Base-by-base conservation (phyloP, 441 rosid genomes). In the Jatropha podagrica region DNA sequence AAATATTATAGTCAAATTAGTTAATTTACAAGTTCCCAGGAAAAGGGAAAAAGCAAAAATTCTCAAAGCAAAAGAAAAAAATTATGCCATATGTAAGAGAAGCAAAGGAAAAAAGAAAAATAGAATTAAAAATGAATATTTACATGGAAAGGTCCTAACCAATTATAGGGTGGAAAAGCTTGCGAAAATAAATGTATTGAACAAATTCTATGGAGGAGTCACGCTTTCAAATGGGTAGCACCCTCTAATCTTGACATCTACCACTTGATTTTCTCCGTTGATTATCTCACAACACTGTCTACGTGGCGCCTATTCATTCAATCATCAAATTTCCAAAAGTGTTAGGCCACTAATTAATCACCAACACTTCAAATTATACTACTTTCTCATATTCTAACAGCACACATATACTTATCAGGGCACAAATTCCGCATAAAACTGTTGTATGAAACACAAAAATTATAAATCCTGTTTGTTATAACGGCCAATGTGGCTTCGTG, bases 261-360 rank as follows among this genome's bases (percentile, higher is more conserved):
- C 74, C 46, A 17, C 48, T 10, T 63, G 77, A 32, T 79, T 83
- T 60, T 77, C 65, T 23, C 67, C 54, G 55, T 84, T 80, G 80
- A 86, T 49, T 44, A 90, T 75, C 78, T 93, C 91, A 76, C 98
- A 91, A 66, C 92, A 91, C n/a, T 91, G 95, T 66, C 97, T 89
- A 5, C 93, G 86, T 49, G 92, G 97, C 17, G 91, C 96, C 97
- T 93, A 88, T 65, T 44, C 15, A 48, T 49, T 66, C 68, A 71
- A 46, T 20, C 48, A 79, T 27, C 2, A 42, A 8, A 71, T 48
- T 40, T 3, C 9, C 44, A 61, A 20, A 62, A 59, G 59, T 63
- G 78, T 65, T 58, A 68, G 55, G 49, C 72, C 15, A 48, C 0
- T 41, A 42, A 59, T 32, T 23, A 41, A 54, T 23, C 4, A 14